These are phyloP conservation scores for Erythrobasidium yunnanense DNA, from an alignment of 768 basidiomycete genomes.

Conservation along the genomic window DNA sequence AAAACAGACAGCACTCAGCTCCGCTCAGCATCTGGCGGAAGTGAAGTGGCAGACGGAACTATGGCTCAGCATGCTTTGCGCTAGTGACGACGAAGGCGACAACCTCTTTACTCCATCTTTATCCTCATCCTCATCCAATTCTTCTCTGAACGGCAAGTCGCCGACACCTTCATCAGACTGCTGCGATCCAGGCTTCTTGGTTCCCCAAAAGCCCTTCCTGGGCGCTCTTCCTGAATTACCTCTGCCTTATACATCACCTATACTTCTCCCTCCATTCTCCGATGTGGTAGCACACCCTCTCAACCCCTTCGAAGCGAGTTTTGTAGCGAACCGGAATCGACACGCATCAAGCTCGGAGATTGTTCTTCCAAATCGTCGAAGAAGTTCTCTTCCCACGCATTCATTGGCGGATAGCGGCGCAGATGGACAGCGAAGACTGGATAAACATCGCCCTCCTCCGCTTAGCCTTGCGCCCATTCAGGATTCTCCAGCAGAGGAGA, in stretches of 20 bases:
- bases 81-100: too few relatives aligned
- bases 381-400: background rate
- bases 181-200: background rate
- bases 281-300: too few relatives aligned
- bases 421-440: background rate
- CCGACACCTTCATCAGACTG: background rate
- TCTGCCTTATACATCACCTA: too few relatives aligned
- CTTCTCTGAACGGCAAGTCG: too few relatives aligned
- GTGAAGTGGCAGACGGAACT: too few relatives aligned
- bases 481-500: background rate
- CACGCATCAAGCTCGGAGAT: background rate
- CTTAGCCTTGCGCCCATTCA: background rate
- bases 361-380: background rate
- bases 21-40: too few relatives aligned
- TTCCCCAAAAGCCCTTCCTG: background rate
- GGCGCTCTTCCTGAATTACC: background rate
- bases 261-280: too few relatives aligned
- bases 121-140: background rate
- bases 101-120: too few relatives aligned
- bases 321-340: background rate
- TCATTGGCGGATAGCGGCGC: background rate
- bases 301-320: conserved; percentile 25
- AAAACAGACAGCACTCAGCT: too few relatives aligned
- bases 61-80: too few relatives aligned
- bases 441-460: conserved; percentile 2